phyloP scores from a whole-genome alignment of 2,329 filamentous ascomycete genomes.

The Chlorencoelia australis region DNA sequence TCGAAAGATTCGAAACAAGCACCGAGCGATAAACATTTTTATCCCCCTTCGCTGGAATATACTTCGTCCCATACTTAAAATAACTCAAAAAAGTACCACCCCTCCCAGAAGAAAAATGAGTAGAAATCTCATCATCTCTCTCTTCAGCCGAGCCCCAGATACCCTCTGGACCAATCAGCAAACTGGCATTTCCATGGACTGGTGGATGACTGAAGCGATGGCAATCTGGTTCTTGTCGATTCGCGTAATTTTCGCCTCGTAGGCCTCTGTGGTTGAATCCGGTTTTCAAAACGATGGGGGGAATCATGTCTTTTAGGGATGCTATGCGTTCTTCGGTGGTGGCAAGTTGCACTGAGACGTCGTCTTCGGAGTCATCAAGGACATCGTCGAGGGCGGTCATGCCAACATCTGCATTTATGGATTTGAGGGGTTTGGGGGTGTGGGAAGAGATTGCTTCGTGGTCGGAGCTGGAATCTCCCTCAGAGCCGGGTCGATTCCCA shows the following conservation, averaged over 20 bases:
- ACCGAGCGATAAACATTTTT: slow-evolving; percentile 16
- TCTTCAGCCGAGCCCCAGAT: slow-evolving; percentile 1
- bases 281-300: slow-evolving; percentile 14
- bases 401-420: not conserved
- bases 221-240: not conserved
- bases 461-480: no score
- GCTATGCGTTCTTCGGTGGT: not conserved
- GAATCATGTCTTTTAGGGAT: slow-evolving; percentile 6
- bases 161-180: not conserved
- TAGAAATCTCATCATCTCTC: not conserved
- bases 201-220: not conserved
- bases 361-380: not conserved
- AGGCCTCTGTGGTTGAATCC: slow-evolving; percentile 13
- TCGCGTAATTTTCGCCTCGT: slow-evolving; percentile 13
- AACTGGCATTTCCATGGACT: not conserved
- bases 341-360: not conserved
- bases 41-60: slow-evolving; percentile 11
- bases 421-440: not conserved
- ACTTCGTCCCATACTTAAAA: slow-evolving; percentile 19
- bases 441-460: no score
- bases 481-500: no score
- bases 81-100: slow-evolving; percentile 12
- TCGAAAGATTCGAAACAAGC: slow-evolving; percentile 16
- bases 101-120: not conserved
- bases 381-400: not conserved